Conservation (phyloP, 2,329 filamentous ascomycete genomes). For the Sclerotinia subarctica region DNA sequence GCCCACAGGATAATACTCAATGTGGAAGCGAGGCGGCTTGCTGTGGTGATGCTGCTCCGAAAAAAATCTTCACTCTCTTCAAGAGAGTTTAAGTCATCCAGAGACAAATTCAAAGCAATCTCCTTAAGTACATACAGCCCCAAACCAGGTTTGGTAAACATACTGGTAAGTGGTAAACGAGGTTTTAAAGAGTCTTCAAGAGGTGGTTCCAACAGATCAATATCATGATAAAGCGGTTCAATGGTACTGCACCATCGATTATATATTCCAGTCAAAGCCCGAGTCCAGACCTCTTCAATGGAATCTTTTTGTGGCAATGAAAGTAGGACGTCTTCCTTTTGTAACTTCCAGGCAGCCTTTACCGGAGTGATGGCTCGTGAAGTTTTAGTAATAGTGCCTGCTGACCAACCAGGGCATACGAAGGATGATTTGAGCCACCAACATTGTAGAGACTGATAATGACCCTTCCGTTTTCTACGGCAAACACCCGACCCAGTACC, state of each 20-base stretch:
- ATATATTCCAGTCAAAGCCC: not conserved
- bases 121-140: not conserved
- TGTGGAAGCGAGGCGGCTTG: not conserved
- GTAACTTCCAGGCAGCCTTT: not conserved
- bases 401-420: not conserved
- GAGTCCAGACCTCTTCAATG: not conserved
- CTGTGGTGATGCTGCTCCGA: not conserved
- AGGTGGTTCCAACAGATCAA: not conserved
- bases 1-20: not conserved
- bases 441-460: not conserved
- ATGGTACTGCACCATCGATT: not conserved
- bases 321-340: not conserved
- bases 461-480: not conserved
- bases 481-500: not conserved
- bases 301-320: not conserved
- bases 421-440: not conserved
- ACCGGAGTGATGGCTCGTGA: not conserved
- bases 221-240: not conserved
- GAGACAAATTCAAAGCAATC: not conserved
- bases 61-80: not conserved
- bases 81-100: not conserved
- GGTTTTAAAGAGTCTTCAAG: not conserved
- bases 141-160: not conserved
- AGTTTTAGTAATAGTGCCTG: not conserved
- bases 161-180: not conserved